Conservation (phyloP, 148 eudicot genomes). For the Rhododendron vialii region DNA sequence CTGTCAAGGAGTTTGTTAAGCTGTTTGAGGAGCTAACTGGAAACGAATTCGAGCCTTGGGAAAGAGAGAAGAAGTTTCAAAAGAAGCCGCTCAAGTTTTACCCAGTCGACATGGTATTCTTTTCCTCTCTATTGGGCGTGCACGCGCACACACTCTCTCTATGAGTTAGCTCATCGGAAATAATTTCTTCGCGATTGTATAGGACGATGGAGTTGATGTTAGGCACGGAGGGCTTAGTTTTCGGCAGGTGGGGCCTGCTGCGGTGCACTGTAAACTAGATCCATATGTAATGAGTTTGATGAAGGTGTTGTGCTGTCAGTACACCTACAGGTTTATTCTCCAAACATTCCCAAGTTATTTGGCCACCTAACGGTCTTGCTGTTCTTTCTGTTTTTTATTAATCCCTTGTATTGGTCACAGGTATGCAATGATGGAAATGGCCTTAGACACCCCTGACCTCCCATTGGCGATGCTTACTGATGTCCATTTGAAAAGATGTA, state of each 20-base stretch:
- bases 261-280: constrained; percentile 54
- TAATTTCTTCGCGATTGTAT: background rate
- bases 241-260: background rate
- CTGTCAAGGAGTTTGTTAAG: constrained; percentile 53
- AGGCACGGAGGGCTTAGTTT: constrained; percentile 61
- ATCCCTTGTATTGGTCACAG: constrained; percentile 17
- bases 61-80: constrained; percentile 70
- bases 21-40: constrained; percentile 74
- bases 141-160: background rate
- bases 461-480: constrained; percentile 82
- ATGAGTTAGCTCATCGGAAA: background rate
- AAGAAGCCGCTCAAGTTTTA: constrained; percentile 57
- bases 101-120: constrained; percentile 67
- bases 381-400: background rate
- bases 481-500: constrained; percentile 65
- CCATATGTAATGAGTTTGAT: constrained; percentile 60
- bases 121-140: background rate
- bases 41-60: constrained; percentile 77
- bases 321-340: constrained; percentile 59
- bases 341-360: background rate
- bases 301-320: constrained; percentile 75
- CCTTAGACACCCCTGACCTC: constrained; percentile 52
- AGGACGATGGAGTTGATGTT: constrained; percentile 79
- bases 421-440: constrained; percentile 90
- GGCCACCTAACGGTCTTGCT: background rate